Base-by-base conservation (phyloP, 192 early-diverging fungal genomes). In the Coemansia sp. region DNA sequence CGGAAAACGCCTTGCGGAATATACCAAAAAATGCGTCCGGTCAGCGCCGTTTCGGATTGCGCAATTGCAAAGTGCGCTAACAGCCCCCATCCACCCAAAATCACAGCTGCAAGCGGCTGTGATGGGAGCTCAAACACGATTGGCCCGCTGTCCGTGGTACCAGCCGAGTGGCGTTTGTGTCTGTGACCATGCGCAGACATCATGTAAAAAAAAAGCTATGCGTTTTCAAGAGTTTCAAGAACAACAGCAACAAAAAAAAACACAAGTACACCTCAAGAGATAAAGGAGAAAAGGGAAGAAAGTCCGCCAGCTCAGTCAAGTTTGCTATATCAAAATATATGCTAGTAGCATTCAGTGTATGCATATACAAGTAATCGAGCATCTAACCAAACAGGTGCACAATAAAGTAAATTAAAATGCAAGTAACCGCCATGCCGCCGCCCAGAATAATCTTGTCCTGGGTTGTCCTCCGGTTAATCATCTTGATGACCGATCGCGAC, bases 381-480 rank as follows among this genome's bases (percentile, higher is more conserved):
- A 18, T 5, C 12, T 28, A 69, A 3, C 77, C 71, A 50, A 80
- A 63, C 24, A 62, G 73, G 21, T 73, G 71, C n/a, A 80, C 28
- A 23, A 80, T 69, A 54, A 73, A 61, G 62, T 80, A 80, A 9
- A 80, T 80, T 24, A 50, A 55, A 18, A 69, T 19, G 25, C 66
- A 69, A 7, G 71, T 73, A 21, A 59, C 44, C 14, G 55, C 21
- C 71, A 80, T 80, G 1, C 77, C 77, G 1, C 51, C 70, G 8
- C 30, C 63, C 50, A 80, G 18, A 33, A 80, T 56, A 18, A 80
- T 60, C 64, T 80, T 80, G 53, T 80, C 77, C 64, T 80, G 77
- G 1, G 77, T 65, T 9, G 77, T 80, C 14, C 77, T 35, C 12
- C 77, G 58, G 25, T 80, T 73, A 29, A 80, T 80, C 27, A 73